phyloP scores from a whole-genome alignment of 1,284 basidiomycete species.

The Earliella scabrosa region DNA sequence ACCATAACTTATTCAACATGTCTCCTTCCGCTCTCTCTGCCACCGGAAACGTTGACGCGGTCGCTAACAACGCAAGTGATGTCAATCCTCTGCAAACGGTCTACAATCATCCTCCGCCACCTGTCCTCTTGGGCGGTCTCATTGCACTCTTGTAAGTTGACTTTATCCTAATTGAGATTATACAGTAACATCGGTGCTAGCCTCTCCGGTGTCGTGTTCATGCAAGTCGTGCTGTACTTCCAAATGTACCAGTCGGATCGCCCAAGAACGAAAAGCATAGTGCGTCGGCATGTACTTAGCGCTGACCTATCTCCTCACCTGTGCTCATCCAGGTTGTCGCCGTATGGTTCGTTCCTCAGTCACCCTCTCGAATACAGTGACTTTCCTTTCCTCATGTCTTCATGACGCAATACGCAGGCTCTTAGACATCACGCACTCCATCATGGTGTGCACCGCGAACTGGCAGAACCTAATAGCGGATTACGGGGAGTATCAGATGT shows the following conservation, averaged over 20 bases:
- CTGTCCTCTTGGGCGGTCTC: constrained; percentile 20
- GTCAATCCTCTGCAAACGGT: neutral
- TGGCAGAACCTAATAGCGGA: constrained; percentile 18
- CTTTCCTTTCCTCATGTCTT: neutral
- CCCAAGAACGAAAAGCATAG: constrained; percentile 9
- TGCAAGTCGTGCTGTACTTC: constrained; percentile 22
- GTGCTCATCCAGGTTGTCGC: constrained; percentile 7
- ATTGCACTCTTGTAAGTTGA: constrained; percentile 18
- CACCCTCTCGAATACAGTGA: neutral
- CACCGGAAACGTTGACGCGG: neutral
- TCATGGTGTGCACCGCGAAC: constrained; percentile 17
- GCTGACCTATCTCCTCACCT: neutral
- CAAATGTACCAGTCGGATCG: constrained; percentile 16
- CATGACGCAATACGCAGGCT: neutral
- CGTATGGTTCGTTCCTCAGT: too few species aligned
- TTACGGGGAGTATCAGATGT: constrained; percentile 9
- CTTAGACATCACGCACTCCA: constrained; percentile 17
- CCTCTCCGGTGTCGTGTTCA: constrained; percentile 22
- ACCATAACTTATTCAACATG: constrained; percentile 2
- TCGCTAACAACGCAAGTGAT: neutral
- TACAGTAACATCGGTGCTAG: neutral
- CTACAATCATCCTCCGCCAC: constrained; percentile 18
- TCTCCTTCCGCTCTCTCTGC: neutral
- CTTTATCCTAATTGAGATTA: neutral
- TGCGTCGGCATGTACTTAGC: neutral